phyloP scores from a whole-genome alignment of 2,329 filamentous ascomycete genomes.

The Podosphaera xanthii region DNA sequence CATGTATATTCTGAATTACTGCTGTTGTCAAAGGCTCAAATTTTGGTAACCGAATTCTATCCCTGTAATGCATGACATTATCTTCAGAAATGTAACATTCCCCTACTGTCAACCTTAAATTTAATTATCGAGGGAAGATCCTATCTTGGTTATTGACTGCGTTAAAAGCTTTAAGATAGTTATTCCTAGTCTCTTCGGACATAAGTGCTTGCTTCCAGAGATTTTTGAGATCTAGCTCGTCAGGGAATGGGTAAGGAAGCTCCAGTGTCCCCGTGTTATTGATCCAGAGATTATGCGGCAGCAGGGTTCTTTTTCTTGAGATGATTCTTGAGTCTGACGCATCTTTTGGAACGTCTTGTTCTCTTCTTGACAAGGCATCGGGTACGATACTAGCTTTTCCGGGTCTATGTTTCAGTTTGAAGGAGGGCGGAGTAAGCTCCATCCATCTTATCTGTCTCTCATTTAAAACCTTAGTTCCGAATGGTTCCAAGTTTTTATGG shows the following conservation, averaged over 20 bases:
- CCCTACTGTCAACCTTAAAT: background rate
- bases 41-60: background rate
- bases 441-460: no score
- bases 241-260: background rate
- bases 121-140: background rate
- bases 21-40: background rate
- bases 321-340: background rate
- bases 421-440: no score
- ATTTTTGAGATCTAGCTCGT: background rate
- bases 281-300: background rate
- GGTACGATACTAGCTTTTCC: background rate
- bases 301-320: background rate
- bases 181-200: background rate
- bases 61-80: background rate
- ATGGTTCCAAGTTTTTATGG: background rate
- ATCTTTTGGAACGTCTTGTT: background rate
- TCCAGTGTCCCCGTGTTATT: background rate
- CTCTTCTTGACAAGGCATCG: background rate
- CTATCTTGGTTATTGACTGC: background rate
- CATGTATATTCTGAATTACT: background rate
- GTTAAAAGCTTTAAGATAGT: background rate
- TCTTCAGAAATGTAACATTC: background rate
- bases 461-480: no score
- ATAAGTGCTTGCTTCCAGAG: background rate
- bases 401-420: background rate